Evolutionary conservation across 2,329 filamentous ascomycete species (phyloP), one percentile per base, ranked within the genome.

Genomic region (Lasiodiplodia gonubiensis): DNA sequence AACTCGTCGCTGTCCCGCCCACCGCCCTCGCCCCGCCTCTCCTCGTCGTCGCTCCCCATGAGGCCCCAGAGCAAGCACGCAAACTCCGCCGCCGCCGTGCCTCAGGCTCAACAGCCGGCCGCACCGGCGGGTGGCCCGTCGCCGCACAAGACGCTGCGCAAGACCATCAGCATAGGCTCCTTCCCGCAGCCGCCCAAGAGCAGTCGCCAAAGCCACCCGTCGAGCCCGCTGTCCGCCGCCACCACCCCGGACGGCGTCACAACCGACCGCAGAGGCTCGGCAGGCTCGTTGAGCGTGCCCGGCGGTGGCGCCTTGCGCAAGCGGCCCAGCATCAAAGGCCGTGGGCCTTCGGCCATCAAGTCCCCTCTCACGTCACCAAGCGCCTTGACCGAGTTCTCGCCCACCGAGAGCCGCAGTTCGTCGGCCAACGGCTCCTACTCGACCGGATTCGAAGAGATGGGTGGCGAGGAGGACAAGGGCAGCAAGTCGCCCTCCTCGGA

Each of bases 341-440:
- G 77, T 23, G 74, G 74, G 8, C 69, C 77, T 23, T 69, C 77
- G 8, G 51, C 52, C 52, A 70, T 73, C 48, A 77, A 75, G 67
- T 77, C 77, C 77, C 84, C 69, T 77, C 81, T 71, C 88, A 75
- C 74, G 7, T 75, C 90, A 0, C 90, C 92, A 2, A 96, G 92
- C 73, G 81, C 97, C 25, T 82, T 96, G 42, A 92, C 68, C 94
- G 90, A 49, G 27, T 25, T 63, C 39, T 76, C 83, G 93, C 21
- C 88, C 90, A 3, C 93, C 0, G 92, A 94, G 72, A 98, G 94
- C 77, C 87, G 94, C 70, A 96, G 91, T 76, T 97, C 94, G 30
- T 97, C 94, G 30, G 92, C 93, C 0, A 92, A 97, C 77, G 94
- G 92, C 69, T 97, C 94, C 0, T 96, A 96, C 75, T 94, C 92